A percentile compares a stretch with the other conserved stretches of the same genome.
phyloP scores from a whole-genome alignment of 208 protist species.

The Acanthamoeba royreba region DNA sequence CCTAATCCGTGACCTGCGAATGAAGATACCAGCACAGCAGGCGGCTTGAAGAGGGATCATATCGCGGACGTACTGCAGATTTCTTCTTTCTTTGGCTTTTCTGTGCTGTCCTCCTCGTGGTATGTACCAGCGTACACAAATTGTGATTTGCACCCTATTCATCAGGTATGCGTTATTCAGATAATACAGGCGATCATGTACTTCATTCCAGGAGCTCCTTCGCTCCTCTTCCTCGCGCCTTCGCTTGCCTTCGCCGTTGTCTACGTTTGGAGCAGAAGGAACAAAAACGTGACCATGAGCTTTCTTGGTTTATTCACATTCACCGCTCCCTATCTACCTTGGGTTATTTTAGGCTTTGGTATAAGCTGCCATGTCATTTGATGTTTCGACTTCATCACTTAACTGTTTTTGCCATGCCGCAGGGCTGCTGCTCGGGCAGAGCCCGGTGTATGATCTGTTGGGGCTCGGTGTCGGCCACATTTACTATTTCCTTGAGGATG shows the following conservation, averaged over 20 bases:
- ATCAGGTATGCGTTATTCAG: background rate
- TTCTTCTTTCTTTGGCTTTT: conserved; percentile 84
- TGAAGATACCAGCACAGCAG: conserved; percentile 75
- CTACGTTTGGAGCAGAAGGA: conserved; percentile 85
- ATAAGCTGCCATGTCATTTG: background rate
- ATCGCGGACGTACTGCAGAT: conserved; percentile 78
- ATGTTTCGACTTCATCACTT: background rate
- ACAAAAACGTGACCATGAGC: conserved; percentile 78
- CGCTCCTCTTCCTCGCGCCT: conserved; percentile 80
- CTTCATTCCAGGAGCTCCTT: conserved; percentile 56
- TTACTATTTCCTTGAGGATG: conserved; percentile 87
- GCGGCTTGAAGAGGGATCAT: conserved; percentile 80
- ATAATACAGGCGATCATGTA: conserved; percentile 63
- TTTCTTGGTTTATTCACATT: conserved; percentile 87
- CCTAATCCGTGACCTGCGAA: background rate
- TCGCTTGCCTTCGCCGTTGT: conserved; percentile 86
- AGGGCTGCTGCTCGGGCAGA: conserved; percentile 14
- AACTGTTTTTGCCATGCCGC: background rate
- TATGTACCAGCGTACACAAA: background rate
- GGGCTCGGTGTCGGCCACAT: conserved; percentile 84
- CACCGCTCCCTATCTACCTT: conserved; percentile 84
- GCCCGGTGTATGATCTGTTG: conserved; percentile 69
- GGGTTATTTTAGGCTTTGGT: conserved; percentile 75
- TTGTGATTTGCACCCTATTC: background rate
- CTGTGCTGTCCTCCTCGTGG: conserved; percentile 57